These are phyloP conservation scores for Nakaseomyces sp. DNA, from an alignment of 1,139 yeast genomes.

Conservation along the genomic window DNA sequence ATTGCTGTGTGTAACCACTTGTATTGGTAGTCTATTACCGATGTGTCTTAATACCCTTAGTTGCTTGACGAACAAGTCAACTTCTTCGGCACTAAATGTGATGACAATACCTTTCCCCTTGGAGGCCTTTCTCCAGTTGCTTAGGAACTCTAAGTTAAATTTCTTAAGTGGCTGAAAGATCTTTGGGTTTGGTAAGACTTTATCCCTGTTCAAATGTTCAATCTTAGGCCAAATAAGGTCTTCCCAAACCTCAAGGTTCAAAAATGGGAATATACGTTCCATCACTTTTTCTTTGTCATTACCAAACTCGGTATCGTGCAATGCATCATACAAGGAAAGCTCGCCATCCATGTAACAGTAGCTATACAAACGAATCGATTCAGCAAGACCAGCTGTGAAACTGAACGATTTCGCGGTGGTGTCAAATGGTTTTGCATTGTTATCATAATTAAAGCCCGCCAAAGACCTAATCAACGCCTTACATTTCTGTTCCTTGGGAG, in stretches of 20 bases:
- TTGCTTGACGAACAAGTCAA: background rate
- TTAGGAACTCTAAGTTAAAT: slow-evolving; percentile 21
- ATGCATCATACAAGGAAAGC: background rate
- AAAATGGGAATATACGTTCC: slow-evolving; percentile 19
- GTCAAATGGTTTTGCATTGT: background rate
- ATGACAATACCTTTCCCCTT: slow-evolving; percentile 25
- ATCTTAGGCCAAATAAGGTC: slow-evolving; percentile 17
- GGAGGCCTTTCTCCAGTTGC: slow-evolving; percentile 31
- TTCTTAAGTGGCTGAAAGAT: slow-evolving; percentile 6
- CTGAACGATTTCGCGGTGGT: background rate
- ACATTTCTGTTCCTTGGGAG: background rate
- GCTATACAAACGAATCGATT: slow-evolving; percentile 2
- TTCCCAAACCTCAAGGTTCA: slow-evolving; percentile 8
- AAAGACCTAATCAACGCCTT: background rate
- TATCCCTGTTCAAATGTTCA: slow-evolving; percentile 12
- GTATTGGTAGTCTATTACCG: slow-evolving; percentile 5
- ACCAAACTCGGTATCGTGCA: background rate
- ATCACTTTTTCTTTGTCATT: slow-evolving; percentile 12
- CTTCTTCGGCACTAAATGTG: background rate
- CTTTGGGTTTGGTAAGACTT: slow-evolving; percentile 8
- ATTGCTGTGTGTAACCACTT: slow-evolving; percentile 1
- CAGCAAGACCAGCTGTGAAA: slow-evolving; percentile 2
- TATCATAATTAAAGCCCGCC: background rate
- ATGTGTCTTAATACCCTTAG: background rate
- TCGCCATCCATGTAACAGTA: slow-evolving; percentile 5